Evolutionary conservation across 192 early-diverging fungal species (phyloP).

Genomic region (Mycoemilia scoparia): DNA sequence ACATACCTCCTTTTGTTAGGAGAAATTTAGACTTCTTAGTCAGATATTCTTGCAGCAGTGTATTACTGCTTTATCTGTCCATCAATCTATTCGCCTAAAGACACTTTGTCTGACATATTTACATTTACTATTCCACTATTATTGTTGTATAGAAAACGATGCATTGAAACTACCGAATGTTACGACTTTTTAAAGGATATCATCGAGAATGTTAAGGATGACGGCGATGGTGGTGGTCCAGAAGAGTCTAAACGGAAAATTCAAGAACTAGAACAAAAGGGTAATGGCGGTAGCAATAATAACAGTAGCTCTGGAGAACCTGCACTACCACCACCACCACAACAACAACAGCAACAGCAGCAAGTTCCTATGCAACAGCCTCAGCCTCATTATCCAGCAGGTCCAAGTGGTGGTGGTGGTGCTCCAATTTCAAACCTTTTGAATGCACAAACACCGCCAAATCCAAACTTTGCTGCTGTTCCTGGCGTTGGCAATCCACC

Average conservation of each 20-base stretch:
- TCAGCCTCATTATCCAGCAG: too few relatives aligned
- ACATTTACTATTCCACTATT: not conserved
- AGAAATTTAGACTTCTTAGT: not conserved
- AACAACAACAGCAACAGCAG: too few relatives aligned
- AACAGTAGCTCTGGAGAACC: too few relatives aligned
- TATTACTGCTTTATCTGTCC: too few relatives aligned
- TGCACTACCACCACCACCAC: too few relatives aligned
- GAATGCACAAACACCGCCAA: too few relatives aligned
- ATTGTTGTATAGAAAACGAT: slow-evolving; percentile 34
- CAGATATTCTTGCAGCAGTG: slow-evolving; percentile 1
- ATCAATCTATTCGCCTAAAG: too few relatives aligned
- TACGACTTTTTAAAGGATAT: slow-evolving; percentile 90
- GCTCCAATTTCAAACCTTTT: slow-evolving; percentile 25
- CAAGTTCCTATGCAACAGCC: too few relatives aligned
- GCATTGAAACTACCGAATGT: slow-evolving; percentile 58
- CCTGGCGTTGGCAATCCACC: too few relatives aligned
- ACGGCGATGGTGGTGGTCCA: slow-evolving; percentile 24
- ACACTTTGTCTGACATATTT: slow-evolving; percentile 2
- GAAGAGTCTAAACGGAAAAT: slow-evolving; percentile 21
- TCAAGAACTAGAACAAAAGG: slow-evolving; percentile 15
- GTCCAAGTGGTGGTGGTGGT: slow-evolving; percentile 27
- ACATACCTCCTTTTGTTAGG: slow-evolving; percentile 4
- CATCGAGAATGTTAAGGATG: slow-evolving; percentile 65
- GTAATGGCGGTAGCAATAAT: too few relatives aligned
- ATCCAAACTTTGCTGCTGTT: too few relatives aligned